These are phyloP conservation scores for Phytopythium boreale DNA, from an alignment of 352 stramenopile genomes.

Conservation along the genomic window DNA sequence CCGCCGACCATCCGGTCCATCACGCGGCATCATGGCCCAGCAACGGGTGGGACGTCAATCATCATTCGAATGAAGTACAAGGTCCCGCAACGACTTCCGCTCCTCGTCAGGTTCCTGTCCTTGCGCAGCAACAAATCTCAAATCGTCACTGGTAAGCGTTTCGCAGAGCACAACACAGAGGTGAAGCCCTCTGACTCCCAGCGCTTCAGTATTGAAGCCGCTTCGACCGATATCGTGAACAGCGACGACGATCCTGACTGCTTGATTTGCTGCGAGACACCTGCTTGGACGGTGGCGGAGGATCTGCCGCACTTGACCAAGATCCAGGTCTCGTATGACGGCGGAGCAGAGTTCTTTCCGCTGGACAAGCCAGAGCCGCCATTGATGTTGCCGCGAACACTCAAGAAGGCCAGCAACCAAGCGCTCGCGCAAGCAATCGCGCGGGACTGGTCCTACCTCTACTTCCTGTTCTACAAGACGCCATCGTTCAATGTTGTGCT, in stretches of 20 bases:
- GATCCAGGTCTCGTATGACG: conserved; percentile 69
- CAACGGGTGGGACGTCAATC: conserved; percentile 51
- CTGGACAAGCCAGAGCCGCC: conserved; percentile 11
- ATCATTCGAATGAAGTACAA: conserved; percentile 72
- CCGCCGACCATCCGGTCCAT: conserved; percentile 58
- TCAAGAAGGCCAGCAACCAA: conserved; percentile 3
- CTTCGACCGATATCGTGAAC: not conserved
- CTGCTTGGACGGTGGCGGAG: conserved; percentile 25
- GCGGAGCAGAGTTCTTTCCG: conserved; percentile 49
- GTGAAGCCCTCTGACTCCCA: not conserved
- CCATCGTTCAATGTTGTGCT: conserved; percentile 45
- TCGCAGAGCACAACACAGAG: not conserved
- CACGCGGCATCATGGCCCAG: conserved; percentile 64
- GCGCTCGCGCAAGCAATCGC: conserved; percentile 20
- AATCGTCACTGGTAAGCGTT: conserved; percentile 12
- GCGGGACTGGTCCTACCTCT: conserved; percentile 66
- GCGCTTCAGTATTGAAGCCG: not conserved
- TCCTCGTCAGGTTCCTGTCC: conserved; percentile 56
- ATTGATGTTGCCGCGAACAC: not conserved
- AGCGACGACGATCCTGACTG: conserved; percentile 28
- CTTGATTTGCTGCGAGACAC: conserved; percentile 46
- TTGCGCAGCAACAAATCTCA: conserved; percentile 22
- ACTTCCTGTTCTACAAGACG: conserved; percentile 71
- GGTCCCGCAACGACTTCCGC: conserved; percentile 36
- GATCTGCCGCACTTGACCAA: conserved; percentile 56